phyloP scores from a whole-genome alignment of 768 basidiomycete species.

The Strobilomyces dryophilus region DNA sequence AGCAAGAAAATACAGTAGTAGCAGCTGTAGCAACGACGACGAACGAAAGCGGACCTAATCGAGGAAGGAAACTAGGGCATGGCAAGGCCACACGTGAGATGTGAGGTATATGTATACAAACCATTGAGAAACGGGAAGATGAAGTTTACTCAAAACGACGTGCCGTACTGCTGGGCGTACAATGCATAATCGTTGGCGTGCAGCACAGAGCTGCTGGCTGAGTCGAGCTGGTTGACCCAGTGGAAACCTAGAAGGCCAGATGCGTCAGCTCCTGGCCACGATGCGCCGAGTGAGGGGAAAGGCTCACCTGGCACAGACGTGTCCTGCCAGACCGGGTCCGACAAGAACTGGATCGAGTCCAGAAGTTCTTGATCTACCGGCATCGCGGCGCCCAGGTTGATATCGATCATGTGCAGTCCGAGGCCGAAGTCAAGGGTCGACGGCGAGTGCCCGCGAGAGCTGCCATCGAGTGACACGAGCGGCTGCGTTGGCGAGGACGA shows the following conservation, averaged over 20 bases:
- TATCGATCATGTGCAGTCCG: conserved; percentile 29
- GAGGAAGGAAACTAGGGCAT: no score
- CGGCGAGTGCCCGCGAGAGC: conserved; percentile 15
- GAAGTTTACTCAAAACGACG: conserved; percentile 4
- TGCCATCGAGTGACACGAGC: conserved; percentile 37
- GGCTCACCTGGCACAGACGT: conserved; percentile 50
- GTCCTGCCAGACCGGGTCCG: conserved; percentile 55
- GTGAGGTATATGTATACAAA: neutral
- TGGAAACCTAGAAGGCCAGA: conserved; percentile 27
- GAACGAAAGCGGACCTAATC: no score
- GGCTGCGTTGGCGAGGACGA: conserved; percentile 36
- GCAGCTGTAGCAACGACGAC: no score
- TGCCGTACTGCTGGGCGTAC: conserved; percentile 21
- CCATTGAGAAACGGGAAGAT: neutral
- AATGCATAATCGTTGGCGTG: conserved; percentile 26
- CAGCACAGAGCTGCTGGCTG: conserved; percentile 10
- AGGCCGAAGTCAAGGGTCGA: conserved; percentile 1
- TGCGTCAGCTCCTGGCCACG: neutral
- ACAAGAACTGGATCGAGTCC: conserved; percentile 57
- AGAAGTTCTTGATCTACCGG: conserved; percentile 57
- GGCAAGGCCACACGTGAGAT: neutral
- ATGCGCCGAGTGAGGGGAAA: neutral
- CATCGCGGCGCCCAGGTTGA: conserved; percentile 46
- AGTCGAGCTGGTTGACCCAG: conserved; percentile 33
- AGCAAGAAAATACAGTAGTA: neutral